phyloP scores from a whole-genome alignment of 768 basidiomycete genomes.

The Macrolepiota fuliginosa region DNA sequence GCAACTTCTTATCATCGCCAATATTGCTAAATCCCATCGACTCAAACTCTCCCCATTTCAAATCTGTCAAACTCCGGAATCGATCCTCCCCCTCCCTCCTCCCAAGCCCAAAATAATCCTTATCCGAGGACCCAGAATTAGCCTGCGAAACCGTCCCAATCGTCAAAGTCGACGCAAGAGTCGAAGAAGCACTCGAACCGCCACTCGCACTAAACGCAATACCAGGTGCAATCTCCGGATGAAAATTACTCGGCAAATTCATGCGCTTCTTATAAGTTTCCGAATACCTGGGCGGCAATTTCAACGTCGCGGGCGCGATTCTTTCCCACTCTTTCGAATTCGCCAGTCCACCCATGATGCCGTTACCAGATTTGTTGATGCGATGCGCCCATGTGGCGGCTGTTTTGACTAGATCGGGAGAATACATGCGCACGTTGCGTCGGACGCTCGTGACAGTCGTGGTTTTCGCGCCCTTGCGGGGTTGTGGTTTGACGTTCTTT shows the following conservation, averaged over 20 bases:
- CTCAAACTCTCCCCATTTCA: conserved; percentile 94
- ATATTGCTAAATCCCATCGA: conserved; percentile 69
- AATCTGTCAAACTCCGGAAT: conserved; percentile 78
- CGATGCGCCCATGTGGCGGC: conserved; percentile 46
- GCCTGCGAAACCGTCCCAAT: conserved; percentile 16
- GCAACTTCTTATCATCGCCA: conserved; percentile 67
- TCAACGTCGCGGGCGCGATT: conserved; percentile 61
- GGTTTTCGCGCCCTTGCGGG: conserved; percentile 74
- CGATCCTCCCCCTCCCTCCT: conserved; percentile 56
- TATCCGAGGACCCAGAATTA: conserved; percentile 22
- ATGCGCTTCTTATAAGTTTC: conserved; percentile 77
- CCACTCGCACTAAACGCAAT: conserved; percentile 26
- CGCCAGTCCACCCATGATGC: conserved; percentile 42
- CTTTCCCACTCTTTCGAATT: conserved; percentile 76
- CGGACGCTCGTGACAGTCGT: conserved; percentile 76
- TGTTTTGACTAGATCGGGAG: conserved; percentile 76
- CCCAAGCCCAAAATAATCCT: conserved; percentile 37
- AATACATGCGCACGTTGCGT: conserved; percentile 85
- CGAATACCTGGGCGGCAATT: conserved; percentile 65
- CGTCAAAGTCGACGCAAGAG: conserved; percentile 27
- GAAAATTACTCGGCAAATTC: conserved; percentile 58
- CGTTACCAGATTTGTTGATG: conserved; percentile 16
- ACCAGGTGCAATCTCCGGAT: conserved; percentile 47
- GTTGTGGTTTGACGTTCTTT: conserved; percentile 52
- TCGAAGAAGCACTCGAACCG: conserved; percentile 35